Conservation (phyloP, 225 moss, liverwort and hornwort genomes). For the Pseudoscleropodium purum region DNA sequence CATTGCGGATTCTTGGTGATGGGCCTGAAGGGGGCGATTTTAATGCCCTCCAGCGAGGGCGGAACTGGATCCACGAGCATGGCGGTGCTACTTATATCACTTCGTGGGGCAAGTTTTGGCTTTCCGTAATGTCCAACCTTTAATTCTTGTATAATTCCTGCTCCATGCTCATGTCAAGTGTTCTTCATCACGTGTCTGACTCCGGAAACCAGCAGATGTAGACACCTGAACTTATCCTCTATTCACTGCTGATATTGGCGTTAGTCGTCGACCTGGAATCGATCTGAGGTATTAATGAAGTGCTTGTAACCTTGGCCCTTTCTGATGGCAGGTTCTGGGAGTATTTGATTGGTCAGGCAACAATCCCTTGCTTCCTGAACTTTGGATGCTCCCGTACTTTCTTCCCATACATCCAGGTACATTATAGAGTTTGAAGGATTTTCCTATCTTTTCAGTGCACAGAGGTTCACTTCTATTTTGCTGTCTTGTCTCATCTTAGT, state of each 20-base stretch:
- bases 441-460: not conserved
- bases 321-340: not conserved
- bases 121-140: not conserved
- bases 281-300: not conserved
- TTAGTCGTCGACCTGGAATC: not conserved
- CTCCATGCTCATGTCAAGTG: not conserved
- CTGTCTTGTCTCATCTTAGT: not conserved
- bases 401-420: not conserved
- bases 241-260: not conserved
- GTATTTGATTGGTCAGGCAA: not conserved
- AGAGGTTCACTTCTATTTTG: not conserved
- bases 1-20: not conserved
- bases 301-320: not conserved
- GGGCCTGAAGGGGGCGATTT: not conserved
- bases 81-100: not conserved
- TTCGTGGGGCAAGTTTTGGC: not conserved
- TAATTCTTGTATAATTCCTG: not conserved
- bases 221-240: not conserved
- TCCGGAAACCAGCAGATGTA: not conserved
- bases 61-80: not conserved
- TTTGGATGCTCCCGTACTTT: not conserved
- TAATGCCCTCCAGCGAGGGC: not conserved
- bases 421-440: not conserved
- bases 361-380: not conserved
- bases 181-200: not conserved